Conservation (phyloP, 257 asterid species). For the Solanum paucissectum region DNA sequence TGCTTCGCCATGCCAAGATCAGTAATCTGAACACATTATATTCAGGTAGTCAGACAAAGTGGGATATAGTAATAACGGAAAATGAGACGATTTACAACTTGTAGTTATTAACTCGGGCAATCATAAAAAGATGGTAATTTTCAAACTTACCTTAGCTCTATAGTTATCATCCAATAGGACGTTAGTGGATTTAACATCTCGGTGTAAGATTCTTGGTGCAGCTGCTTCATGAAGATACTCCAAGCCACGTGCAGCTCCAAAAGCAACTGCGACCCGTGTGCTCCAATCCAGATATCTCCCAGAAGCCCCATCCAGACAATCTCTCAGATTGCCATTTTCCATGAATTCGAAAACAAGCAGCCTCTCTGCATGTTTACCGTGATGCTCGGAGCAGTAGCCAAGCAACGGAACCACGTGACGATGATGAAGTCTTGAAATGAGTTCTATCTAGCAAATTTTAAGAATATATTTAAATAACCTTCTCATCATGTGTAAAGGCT, state of each 20-base stretch:
- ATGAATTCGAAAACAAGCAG: conserved; percentile 74
- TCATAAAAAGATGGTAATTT: background rate
- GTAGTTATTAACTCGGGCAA: background rate
- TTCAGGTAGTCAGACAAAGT: background rate
- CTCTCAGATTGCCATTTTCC: conserved; percentile 83
- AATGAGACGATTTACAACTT: background rate
- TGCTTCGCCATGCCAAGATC: conserved; percentile 99
- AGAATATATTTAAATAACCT: background rate
- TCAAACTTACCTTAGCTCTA: conserved; percentile 71
- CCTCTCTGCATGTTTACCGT: conserved; percentile 70
- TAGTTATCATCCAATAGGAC: conserved; percentile 83
- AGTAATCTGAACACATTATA: conserved; percentile 48
- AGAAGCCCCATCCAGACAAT: conserved; percentile 57
- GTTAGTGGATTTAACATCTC: conserved; percentile 94
- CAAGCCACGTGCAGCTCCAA: conserved; percentile 98
- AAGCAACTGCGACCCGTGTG: conserved; percentile 71
- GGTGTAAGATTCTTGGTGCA: conserved; percentile 90
- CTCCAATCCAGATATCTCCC: conserved; percentile 64
- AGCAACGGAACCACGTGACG: conserved; percentile 87
- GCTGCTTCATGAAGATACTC: conserved; percentile 99
- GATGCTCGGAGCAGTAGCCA: conserved; percentile 78
- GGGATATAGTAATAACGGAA: background rate
- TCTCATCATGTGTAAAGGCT: background rate
- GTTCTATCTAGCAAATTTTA: conserved; percentile 46
- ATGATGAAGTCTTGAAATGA: conserved; percentile 91